Evolutionary conservation across 257 asterid species (phyloP), one percentile per base, ranked within the genome.

Genomic region (Forsythia suspensa): DNA sequence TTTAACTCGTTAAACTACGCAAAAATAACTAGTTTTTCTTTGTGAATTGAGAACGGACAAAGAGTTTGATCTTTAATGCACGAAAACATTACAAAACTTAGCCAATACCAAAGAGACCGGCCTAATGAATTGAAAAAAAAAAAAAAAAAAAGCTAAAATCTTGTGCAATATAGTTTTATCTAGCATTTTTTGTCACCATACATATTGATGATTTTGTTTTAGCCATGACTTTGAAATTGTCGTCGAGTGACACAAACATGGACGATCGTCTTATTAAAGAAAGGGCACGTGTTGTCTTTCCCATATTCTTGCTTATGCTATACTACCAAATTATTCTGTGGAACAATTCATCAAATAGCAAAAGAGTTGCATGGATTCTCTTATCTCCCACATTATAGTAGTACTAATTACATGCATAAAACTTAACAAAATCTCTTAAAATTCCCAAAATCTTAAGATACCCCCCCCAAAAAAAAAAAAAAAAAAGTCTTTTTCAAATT

Each of bases 391-490:
- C 70, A 63, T 63, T 48, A 65, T 72, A 71, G 2, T 74, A 80
- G 71, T 16, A 75, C 34, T 75, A 72, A 4, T 41, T 81, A 73
- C 84, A 83, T 83, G 67, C 74, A 24, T 65, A 79, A 16, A 59
- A 38, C 85, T 71, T 39, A 57, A 43, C 81, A 81, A 84, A 84
- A 79, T 76, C 77, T 74, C 86, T 68, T 24, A 79, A 70, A 52
- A 21, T 9, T 51, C 40, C 18, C 38, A 63, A 24, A 63, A 63
- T 29, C 70, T 63, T 21, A 24, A 21, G 9, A 66, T 18, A 8
- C 48, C 34, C 34, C 34, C 34, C 34, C 34, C 34, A 29, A 0
- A 0, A 0, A 44, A 73, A 66, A 40, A 42, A 12, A 65, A 29
- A 38, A 79, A 24, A 51, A 52, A n/a, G 36, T 38, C 0, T 69